Percentiles rank a stretch among this genome's conserved stretches.
phyloP scores from a whole-genome alignment of 2,329 filamentous ascomycete species.

The Fusarium metavorans region DNA sequence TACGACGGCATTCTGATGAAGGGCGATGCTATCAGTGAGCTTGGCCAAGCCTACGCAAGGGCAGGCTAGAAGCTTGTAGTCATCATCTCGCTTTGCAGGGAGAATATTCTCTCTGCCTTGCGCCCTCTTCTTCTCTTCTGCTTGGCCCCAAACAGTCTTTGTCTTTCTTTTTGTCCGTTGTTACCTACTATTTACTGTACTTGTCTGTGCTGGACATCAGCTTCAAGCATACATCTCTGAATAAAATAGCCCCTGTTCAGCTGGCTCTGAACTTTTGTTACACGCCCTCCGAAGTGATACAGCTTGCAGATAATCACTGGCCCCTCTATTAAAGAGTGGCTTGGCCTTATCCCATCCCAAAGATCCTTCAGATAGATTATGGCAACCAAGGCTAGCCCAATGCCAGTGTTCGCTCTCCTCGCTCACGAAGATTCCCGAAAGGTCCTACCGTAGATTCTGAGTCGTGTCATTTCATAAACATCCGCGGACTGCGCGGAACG shows the following conservation, averaged over 20 bases:
- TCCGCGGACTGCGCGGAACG: not conserved
- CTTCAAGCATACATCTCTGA: not conserved
- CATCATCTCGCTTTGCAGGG: not conserved
- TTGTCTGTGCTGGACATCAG: not conserved
- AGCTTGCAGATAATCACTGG: not conserved
- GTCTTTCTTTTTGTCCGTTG: not conserved
- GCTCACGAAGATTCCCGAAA: not conserved
- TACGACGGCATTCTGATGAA: not conserved
- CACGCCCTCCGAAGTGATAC: not conserved
- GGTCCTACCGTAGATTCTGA: not conserved
- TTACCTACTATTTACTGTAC: not conserved
- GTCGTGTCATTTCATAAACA: not conserved
- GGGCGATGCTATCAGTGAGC: not conserved
- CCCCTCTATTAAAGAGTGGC: not conserved
- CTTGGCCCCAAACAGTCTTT: not conserved
- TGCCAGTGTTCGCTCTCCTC: not conserved
- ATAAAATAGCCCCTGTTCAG: not conserved
- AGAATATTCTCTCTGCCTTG: not conserved
- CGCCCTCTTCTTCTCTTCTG: not conserved
- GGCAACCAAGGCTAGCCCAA: too few species aligned
- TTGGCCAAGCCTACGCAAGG: not conserved
- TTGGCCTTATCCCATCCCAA: not conserved
- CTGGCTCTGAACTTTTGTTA: not conserved
- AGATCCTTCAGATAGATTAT: not conserved
- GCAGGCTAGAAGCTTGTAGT: not conserved